These are phyloP conservation scores for Triticum dicoccoides DNA, from an alignment of 176 grass and related monocot genomes.

Conservation along the genomic window DNA sequence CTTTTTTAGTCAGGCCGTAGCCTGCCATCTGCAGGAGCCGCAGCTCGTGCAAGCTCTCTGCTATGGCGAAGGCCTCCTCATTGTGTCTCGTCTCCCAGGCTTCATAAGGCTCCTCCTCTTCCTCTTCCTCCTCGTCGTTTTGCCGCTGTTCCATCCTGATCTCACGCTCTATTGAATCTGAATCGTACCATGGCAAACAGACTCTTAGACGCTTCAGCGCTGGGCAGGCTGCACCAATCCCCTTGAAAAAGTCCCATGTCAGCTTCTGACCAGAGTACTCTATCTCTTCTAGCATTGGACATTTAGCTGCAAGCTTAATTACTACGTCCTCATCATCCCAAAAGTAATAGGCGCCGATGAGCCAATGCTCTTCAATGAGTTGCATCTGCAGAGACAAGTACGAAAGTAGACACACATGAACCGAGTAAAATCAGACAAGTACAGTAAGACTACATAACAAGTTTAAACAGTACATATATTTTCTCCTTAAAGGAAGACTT, in stretches of 20 bases:
- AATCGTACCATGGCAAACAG: background rate
- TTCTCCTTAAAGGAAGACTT: background rate
- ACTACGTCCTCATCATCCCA: background rate
- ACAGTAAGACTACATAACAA: background rate
- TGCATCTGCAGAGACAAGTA: slow-evolving; percentile 17
- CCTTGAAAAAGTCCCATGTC: background rate
- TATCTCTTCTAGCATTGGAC: slow-evolving; percentile 46
- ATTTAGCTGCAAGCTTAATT: slow-evolving; percentile 19
- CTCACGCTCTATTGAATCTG: background rate
- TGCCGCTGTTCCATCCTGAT: background rate
- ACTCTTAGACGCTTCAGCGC: slow-evolving; percentile 34
- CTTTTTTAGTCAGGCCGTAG: slow-evolving; percentile 25
- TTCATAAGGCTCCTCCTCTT: background rate
- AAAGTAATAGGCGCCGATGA: slow-evolving; percentile 16
- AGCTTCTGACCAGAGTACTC: slow-evolving; percentile 29
- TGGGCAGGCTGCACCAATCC: slow-evolving; percentile 23
- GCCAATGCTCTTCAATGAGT: slow-evolving; percentile 41
- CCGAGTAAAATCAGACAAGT: background rate
- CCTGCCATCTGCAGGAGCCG: slow-evolving; percentile 32
- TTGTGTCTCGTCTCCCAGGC: slow-evolving; percentile 5
- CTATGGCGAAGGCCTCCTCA: slow-evolving; percentile 37
- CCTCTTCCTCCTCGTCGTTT: background rate
- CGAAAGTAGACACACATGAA: background rate
- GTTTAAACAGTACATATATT: background rate
- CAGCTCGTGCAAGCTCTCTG: slow-evolving; percentile 31